A percentile compares a stretch with the other conserved stretches of the same genome.
Conservation (phyloP, 768 basidiomycete genomes). For the Xerocomus brunneocitrinus region DNA sequence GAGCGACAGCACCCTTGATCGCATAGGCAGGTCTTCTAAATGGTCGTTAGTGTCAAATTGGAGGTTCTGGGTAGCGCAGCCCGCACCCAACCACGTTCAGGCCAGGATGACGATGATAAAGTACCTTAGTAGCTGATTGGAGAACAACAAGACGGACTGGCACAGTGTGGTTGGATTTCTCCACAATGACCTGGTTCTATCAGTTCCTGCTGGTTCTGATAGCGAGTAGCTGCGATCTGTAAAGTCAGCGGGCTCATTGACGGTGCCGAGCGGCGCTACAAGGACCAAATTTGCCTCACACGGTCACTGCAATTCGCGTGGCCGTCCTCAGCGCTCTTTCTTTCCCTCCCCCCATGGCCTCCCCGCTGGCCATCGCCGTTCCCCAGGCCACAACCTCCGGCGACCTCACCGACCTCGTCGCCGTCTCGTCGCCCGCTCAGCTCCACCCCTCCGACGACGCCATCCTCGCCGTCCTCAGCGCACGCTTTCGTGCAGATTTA, state of each 20-base stretch:
- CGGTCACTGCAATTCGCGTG: conserved; percentile 2
- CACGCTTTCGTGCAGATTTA: conserved; percentile 55
- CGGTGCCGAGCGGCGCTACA: background rate
- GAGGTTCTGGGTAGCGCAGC: background rate
- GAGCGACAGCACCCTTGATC: conserved; percentile 25
- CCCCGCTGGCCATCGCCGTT: conserved; percentile 28
- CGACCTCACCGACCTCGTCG: conserved; percentile 46
- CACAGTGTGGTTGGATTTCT: background rate
- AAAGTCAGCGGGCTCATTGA: background rate
- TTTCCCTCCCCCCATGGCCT: conserved; percentile 35
- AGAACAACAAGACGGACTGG: no score
- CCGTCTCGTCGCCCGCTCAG: conserved; percentile 34
- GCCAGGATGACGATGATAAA: conserved; percentile 3
- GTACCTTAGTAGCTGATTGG: conserved; percentile 1
- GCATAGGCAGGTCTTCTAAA: conserved; percentile 17
- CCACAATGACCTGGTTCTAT: background rate
- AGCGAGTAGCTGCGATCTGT: no score
- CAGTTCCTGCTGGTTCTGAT: background rate
- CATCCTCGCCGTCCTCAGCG: conserved; percentile 49
- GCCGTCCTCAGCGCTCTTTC: background rate
- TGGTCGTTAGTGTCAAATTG: conserved; percentile 19
- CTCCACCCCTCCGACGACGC: conserved; percentile 54
- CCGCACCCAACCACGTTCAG: no score
- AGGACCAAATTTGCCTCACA: background rate
- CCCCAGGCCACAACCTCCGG: conserved; percentile 41